Conservation (phyloP, 345 rosid genomes). For the Salix suchowensis region DNA sequence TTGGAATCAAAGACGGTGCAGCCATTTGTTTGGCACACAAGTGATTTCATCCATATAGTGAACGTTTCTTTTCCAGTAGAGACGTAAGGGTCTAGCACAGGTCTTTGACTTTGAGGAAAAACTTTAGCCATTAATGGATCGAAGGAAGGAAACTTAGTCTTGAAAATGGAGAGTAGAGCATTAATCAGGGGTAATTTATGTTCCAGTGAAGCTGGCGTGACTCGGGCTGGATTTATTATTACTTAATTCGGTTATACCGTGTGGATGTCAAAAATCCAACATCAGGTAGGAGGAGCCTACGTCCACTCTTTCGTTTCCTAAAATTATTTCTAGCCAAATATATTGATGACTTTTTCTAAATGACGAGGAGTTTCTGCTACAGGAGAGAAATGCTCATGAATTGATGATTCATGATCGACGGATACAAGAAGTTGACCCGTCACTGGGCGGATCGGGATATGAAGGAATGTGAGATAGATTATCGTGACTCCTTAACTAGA, state of each 20-base stretch:
- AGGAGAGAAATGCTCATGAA: no score
- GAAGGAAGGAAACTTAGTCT: neutral
- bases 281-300: no score
- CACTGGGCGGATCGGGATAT: no score
- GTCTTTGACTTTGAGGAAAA: conserved; percentile 10
- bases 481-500: no score
- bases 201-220: neutral
- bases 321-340: no score
- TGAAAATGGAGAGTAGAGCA: neutral
- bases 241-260: neutral
- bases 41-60: conserved; percentile 53
- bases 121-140: conserved; percentile 17
- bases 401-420: no score
- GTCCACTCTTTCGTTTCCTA: no score
- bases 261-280: no score
- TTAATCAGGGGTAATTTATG: neutral
- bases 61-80: conserved; percentile 27
- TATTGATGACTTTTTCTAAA: no score
- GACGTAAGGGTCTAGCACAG: conserved; percentile 12
- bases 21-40: conserved; percentile 38
- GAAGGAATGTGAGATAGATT: no score
- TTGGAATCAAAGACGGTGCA: conserved; percentile 40
- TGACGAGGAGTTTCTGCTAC: no score
- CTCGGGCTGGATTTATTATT: neutral
- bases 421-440: no score